A percentile compares a stretch with the other conserved stretches of the same genome.
phyloP scores from a whole-genome alignment of 306 rosid species.

The Senna tora region DNA sequence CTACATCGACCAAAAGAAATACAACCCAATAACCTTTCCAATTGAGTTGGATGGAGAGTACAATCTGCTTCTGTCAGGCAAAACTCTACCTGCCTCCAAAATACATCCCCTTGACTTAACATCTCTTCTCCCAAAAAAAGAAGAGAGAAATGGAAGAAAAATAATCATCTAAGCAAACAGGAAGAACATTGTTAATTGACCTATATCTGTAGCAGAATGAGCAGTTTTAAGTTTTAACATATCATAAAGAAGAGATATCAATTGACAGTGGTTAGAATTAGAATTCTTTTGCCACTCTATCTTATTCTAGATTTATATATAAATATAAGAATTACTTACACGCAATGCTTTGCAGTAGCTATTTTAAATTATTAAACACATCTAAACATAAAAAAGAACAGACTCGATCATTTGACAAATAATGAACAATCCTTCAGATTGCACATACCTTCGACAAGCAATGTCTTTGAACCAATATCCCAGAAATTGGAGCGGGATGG shows the following conservation, averaged over 20 bases:
- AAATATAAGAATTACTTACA: neutral
- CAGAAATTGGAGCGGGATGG: conserved; percentile 71
- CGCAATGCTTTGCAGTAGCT: neutral
- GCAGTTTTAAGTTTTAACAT: neutral
- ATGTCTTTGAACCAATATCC: conserved; percentile 65
- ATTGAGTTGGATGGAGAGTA: neutral
- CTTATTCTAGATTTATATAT: too few relatives aligned
- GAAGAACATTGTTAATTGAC: neutral
- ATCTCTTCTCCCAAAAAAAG: neutral
- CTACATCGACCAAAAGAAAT: neutral
- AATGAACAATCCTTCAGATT: conserved; percentile 2
- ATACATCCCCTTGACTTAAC: neutral
- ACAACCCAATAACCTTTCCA: neutral
- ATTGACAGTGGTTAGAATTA: too few relatives aligned
- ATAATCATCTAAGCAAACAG: neutral
- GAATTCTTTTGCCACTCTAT: too few relatives aligned
- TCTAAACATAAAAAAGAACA: neutral
- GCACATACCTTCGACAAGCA: conserved; percentile 67
- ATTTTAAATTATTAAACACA: neutral
- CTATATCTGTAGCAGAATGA: neutral
- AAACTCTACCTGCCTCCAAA: neutral
- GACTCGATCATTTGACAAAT: neutral
- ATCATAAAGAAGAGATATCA: too few relatives aligned
- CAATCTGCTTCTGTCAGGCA: neutral
- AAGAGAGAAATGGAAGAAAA: neutral